Base-by-base conservation (phyloP, 345 rosid species). In the Dovyalis caffra region DNA sequence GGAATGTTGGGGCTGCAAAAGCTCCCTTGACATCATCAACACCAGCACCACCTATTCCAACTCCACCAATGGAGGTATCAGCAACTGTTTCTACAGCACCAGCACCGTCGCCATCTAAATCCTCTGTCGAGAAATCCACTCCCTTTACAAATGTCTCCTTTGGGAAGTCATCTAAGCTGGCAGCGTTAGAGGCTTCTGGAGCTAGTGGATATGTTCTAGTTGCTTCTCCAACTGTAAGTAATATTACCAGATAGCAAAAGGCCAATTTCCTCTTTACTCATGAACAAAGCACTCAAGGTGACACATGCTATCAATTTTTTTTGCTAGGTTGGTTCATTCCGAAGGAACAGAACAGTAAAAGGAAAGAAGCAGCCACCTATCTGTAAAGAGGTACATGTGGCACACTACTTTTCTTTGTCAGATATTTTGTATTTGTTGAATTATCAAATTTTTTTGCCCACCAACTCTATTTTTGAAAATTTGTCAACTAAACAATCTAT, bases 31-130 rank as follows among this genome's bases (percentile, higher is more conserved):
- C 88, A 57, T 84, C 85, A 74, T 85, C 85, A 28, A 90, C 95
- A 34, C 97, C 81, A 69, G 83, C 97, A n/a, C 97, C 97, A n/a
- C 94, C 96, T 4, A 87, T 91, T 74, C 98, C 97, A 62, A 71
- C 90, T 75, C 71, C 89, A 64, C 95, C 99, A 29, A 88, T 91
- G 97, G 88, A 82, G 29, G 74, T 79, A 68, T 83, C 92, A 62
- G 84, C 69, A 77, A 76, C 94, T 76, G 78, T 76, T 71, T 49
- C 83, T 35, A 74, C 84, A 60, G 71, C 81, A 68, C 75, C 84
- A 60, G 71, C 81, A 68, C 84, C 87, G 32, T 63, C 93, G 70
- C 76, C 86, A 61, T 83, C 86, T 35, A 88, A 88, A 81, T 71
- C 91, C 14, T 74, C 89, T 69, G 74, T 87, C 31, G 91, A 87